Evolutionary conservation across 805 yeast species (phyloP).

Genomic region (Starmera dryadoides): DNA sequence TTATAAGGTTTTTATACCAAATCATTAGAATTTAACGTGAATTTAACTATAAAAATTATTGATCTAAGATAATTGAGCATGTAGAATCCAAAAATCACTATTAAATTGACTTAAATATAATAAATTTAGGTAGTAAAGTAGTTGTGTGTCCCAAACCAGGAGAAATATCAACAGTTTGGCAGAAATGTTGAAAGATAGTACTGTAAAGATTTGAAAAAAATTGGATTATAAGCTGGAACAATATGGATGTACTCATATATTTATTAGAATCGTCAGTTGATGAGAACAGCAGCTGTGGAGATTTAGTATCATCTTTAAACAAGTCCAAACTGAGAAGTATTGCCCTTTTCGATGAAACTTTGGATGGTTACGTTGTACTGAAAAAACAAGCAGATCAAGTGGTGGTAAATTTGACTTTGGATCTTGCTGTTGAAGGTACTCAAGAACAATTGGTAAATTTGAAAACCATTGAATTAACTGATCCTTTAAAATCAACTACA

Average conservation of each 20-base stretch:
- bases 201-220: no score
- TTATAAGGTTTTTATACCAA: no score
- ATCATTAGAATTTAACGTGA: no score
- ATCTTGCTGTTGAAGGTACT: neutral
- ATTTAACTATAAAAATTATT: no score
- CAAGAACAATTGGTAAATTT: neutral
- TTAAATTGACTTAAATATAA: no score
- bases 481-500: neutral
- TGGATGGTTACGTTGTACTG: constrained; percentile 6
- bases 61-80: no score
- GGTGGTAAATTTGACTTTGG: neutral
- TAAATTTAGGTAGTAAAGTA: no score
- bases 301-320: neutral
- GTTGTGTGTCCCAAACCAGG: no score
- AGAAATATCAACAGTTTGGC: no score
- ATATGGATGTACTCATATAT: neutral
- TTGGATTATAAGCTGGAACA: no score
- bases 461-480: neutral
- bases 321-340: neutral
- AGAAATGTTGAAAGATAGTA: no score
- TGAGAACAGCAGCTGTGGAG: neutral
- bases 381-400: constrained; percentile 1
- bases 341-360: constrained; percentile 9
- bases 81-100: no score
- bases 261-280: neutral